phyloP scores from a whole-genome alignment of 495 filamentous ascomycete genomes.

The Tuber brumale region DNA sequence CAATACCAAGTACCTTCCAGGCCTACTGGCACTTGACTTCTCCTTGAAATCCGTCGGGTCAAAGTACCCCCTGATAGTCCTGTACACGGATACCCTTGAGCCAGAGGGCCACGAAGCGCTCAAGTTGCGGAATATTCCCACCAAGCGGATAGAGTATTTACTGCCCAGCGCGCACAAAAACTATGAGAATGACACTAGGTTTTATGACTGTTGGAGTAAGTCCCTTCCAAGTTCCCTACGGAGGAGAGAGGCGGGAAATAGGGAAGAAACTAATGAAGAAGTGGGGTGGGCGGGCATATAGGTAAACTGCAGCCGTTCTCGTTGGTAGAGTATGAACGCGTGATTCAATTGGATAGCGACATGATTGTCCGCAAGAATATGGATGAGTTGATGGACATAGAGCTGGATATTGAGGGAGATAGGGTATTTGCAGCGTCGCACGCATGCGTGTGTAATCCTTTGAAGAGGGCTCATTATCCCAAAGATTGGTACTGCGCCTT shows the following conservation, averaged over 20 bases:
- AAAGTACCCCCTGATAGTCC: conserved; percentile 64
- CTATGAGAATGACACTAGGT: conserved; percentile 60
- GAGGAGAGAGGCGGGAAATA: neutral
- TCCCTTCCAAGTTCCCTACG: neutral
- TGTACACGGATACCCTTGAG: conserved; percentile 68
- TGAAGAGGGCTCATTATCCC: conserved; percentile 69
- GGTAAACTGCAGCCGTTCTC: conserved; percentile 69
- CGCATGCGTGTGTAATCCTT: conserved; percentile 77
- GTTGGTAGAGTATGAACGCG: conserved; percentile 60
- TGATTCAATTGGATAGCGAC: conserved; percentile 77
- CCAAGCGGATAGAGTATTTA: conserved; percentile 57
- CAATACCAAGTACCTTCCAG: conserved; percentile 64
- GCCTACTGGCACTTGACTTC: conserved; percentile 64
- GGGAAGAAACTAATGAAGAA: neutral
- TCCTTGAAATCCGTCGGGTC: conserved; percentile 55
- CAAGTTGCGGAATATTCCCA: conserved; percentile 56
- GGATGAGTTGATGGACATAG: conserved; percentile 76
- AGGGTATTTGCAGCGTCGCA: conserved; percentile 66
- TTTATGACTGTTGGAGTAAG: conserved; percentile 71
- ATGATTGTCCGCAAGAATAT: conserved; percentile 74
- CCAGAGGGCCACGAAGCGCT: conserved; percentile 58
- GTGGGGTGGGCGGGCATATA: neutral
- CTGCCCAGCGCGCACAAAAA: conserved; percentile 54
- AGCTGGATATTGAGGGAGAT: conserved; percentile 52
- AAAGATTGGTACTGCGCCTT: conserved; percentile 53